Evolutionary conservation across 805 yeast genomes (phyloP), one percentile per base, ranked within the genome.

Genomic region (Ogataea populi-albae): DNA sequence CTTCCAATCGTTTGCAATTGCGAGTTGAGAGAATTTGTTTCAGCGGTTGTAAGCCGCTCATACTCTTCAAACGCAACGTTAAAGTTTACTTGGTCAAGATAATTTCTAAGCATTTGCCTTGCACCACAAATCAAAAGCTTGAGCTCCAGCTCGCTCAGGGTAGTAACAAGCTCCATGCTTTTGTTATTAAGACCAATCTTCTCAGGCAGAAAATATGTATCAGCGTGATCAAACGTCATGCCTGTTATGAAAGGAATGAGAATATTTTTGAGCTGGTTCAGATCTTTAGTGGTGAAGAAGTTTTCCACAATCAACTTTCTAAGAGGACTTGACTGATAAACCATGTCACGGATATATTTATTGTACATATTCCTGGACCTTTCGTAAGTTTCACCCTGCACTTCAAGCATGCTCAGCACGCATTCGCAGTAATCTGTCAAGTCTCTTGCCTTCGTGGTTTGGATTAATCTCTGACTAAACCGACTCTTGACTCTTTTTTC

Each of bases 401-500:
- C 28, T 8, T 20, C 16, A 12, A 46, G 36, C 44, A 55, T 41
- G 16, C 44, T 31, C 16, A 38, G 52, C 10, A 77, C 75, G 14
- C 76, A 64, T 2, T 57, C 50, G 59, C 74, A 63, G 47, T 81
- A 85, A 10, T 66, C 71, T 1, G 70, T 75, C 3, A 77, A 48
- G 2, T 64, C 57, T 1, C 48, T 45, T 0, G 80, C 67, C 32
- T 77, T 78, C 17, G 74, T 73, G 23, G 87, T 65, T 12, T 71
- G 70, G 17, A 88, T 69, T 3, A 83, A 61, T 32, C 95, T 65
- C 54, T 91, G 96, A 12, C 93, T 80, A 57, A 89, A 93, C 45
- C 99, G 66, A 38, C 94, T 81, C 47, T 87, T 73, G 1, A 93
- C 98, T 50, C 99, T 71, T 54, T 91, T 93, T 54, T 93, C 99